phyloP scores from a whole-genome alignment of 345 rosid genomes.

The Citrus sinensis region DNA sequence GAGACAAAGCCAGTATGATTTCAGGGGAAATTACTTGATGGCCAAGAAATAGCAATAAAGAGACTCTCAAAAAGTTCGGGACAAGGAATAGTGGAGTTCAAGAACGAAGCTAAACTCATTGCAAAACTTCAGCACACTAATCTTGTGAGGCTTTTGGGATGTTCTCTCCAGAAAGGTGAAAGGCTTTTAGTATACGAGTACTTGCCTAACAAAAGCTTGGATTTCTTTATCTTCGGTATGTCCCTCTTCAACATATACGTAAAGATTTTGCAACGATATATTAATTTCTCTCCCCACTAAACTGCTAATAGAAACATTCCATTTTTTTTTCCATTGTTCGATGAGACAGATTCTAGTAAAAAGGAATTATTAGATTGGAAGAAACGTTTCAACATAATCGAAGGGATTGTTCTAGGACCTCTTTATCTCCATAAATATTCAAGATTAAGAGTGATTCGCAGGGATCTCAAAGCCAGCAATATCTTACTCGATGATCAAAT shows the following conservation, averaged over 20 bases:
- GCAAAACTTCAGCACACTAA: conserved; percentile 3
- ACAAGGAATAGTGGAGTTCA: conserved; percentile 8
- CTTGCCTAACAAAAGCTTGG: not conserved
- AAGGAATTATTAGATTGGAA: not conserved
- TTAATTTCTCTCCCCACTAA: too few relatives aligned
- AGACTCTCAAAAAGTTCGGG: too few relatives aligned
- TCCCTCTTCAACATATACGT: not conserved
- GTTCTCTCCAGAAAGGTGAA: not conserved
- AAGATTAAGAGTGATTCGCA: not conserved
- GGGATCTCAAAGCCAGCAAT: not conserved
- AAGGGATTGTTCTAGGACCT: not conserved
- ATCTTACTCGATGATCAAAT: not conserved
- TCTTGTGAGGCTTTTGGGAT: conserved; percentile 7
- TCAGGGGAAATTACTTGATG: not conserved
- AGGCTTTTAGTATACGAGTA: not conserved
- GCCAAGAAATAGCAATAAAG: conserved; percentile 1
- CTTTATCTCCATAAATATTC: not conserved
- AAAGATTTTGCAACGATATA: not conserved
- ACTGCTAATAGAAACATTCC: not conserved
- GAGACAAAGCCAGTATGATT: not conserved
- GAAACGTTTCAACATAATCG: not conserved
- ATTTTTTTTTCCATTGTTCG: not conserved
- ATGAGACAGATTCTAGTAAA: not conserved
- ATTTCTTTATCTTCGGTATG: not conserved
- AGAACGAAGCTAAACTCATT: conserved; percentile 1